These are phyloP conservation scores for Malassezia psittaci DNA, from an alignment of 1,284 basidiomycete genomes.

Conservation along the genomic window DNA sequence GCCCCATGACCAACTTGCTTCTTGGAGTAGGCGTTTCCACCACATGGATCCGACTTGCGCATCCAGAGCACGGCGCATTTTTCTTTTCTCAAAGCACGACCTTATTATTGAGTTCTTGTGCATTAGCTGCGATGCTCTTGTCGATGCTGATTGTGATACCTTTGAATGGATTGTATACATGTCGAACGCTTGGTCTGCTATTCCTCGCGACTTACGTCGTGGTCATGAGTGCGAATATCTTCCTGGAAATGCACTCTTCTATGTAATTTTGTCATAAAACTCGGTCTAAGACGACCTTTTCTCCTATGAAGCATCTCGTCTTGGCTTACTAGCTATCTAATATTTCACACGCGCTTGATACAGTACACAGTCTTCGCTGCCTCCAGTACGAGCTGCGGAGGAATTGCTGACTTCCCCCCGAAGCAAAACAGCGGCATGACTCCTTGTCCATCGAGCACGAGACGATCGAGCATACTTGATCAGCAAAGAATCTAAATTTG, in stretches of 20 bases:
- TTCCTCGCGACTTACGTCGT: conserved; percentile 60
- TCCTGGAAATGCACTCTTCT: neutral
- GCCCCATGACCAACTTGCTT: conserved; percentile 92
- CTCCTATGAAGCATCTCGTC: neutral
- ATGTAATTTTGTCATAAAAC: neutral
- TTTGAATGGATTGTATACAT: conserved; percentile 65
- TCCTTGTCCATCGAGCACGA: conserved; percentile 6
- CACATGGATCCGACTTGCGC: conserved; percentile 19
- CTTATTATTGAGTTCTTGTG: conserved; percentile 7
- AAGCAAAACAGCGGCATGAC: conserved; percentile 12
- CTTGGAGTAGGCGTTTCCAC: conserved; percentile 75
- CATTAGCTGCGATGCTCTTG: conserved; percentile 60
- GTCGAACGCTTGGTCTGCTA: conserved; percentile 65
- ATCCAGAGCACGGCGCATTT: conserved; percentile 3
- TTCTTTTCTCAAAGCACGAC: conserved; percentile 1
- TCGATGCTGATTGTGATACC: conserved; percentile 70
- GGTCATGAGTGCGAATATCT: conserved; percentile 8
- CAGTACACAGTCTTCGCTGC: conserved; percentile 8
- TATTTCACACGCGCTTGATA: conserved; percentile 17
- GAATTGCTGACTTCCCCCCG: neutral
- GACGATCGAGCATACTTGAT: conserved; percentile 22
- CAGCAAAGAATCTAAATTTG: conserved; percentile 28
- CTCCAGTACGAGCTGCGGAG: neutral
- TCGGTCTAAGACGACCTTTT: too few relatives aligned
- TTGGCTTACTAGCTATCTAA: neutral